Evolutionary conservation across 1,284 basidiomycete species (phyloP), one percentile per base, ranked within the genome.

Genomic region (Trametes versicolor): DNA sequence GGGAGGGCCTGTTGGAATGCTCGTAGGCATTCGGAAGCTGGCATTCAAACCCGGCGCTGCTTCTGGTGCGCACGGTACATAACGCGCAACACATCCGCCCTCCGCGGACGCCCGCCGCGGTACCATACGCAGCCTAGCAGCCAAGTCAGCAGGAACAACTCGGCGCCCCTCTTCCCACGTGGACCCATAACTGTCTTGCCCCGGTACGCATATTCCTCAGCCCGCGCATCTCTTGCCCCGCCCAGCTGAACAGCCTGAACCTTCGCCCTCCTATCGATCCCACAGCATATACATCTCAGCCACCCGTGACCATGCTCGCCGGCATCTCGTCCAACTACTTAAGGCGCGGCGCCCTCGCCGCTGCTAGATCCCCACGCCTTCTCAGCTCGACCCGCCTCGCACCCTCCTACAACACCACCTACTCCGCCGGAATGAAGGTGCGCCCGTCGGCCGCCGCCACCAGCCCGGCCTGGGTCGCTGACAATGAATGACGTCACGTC

Each of bases 351-450:
- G 39, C 64, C 48, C 63, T 65, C 48, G 59, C 64, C 59, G 54
- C 56, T 15, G 49, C 56, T 59, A 65, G 62, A 62, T 65, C 66
- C 64, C 66, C 68, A 65, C 68, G 66, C 68, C 64, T 69, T 63
- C 68, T 67, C 58, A 65, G 62, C 64, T 60, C 65, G 34, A 51
- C 59, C 36, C 62, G 61, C 41, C 62, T 60, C 45, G 60, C 56
- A 39, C 61, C 63, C 62, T 65, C 65, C 62, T 45, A 59, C 62
- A 59, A 34, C 50, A 39, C 32, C 27, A 65, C 51, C 23, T 62
- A 50, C 48, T 34, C 51, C 27, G 61, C 53, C 63, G 69, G 67
- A 58, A 73, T 75, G 72, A 72, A 73, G 72, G 74, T 73, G 47
- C 39, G 66, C 48, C 13, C 29, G 15, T 21, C 17, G 41, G 15